phyloP scores from a whole-genome alignment of 2,329 filamentous ascomycete species.

The Hymenoscyphus repandus region DNA sequence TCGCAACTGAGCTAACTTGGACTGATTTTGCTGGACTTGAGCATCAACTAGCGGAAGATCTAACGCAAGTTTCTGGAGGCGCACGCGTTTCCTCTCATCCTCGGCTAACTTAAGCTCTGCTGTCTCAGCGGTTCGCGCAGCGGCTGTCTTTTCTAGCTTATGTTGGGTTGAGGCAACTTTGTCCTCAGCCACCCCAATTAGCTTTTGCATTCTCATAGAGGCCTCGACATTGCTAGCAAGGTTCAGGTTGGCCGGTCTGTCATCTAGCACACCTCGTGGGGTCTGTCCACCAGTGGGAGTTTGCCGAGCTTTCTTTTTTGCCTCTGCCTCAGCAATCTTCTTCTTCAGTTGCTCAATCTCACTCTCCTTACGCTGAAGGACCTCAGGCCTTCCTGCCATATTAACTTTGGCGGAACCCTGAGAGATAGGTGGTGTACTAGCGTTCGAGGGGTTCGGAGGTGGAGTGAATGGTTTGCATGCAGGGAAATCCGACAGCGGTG shows the following conservation, averaged over 20 bases:
- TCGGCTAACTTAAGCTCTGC: conserved; percentile 22
- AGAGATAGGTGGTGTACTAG: conserved; percentile 22
- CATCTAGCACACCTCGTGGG: conserved; percentile 15
- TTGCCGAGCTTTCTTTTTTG: conserved; percentile 24
- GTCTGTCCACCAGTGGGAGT: conserved; percentile 26
- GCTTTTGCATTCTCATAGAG: conserved; percentile 25
- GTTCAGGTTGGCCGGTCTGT: conserved; percentile 1
- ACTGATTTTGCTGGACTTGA: conserved; percentile 27
- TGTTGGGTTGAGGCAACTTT: conserved; percentile 21
- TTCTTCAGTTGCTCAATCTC: conserved; percentile 56
- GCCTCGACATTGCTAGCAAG: conserved; percentile 21
- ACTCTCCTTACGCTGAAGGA: conserved; percentile 47
- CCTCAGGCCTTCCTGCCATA: conserved; percentile 26
- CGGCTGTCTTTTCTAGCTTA: conserved; percentile 24
- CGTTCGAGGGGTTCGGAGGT: conserved; percentile 19
- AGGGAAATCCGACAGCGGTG: conserved; percentile 39
- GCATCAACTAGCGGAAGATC: conserved; percentile 30
- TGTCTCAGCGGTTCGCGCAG: conserved; percentile 20
- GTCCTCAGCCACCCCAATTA: conserved; percentile 17
- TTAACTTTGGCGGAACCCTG: conserved; percentile 14
- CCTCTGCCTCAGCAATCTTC: conserved; percentile 32
- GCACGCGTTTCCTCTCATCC: conserved; percentile 27
- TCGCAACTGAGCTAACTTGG: conserved; percentile 26
- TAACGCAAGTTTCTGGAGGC: conserved; percentile 29
- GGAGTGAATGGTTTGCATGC: conserved; percentile 24